Conservation (phyloP, 805 yeast species). For the Candida quercuum region DNA sequence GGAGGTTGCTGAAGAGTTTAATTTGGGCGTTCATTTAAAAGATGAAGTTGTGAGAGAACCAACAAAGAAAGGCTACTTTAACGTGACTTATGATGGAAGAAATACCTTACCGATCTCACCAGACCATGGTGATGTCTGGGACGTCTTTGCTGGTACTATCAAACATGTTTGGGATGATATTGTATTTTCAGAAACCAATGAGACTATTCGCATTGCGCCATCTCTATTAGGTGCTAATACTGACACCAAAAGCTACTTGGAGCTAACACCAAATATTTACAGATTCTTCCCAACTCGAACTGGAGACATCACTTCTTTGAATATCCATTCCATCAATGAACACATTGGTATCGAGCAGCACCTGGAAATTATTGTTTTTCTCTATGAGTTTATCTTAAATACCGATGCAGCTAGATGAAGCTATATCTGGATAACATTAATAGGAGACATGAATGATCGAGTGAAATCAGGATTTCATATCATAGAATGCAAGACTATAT, state of each 20-base stretch:
- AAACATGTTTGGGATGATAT: slow-evolving; percentile 49
- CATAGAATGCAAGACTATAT: too few relatives aligned
- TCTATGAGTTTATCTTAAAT: slow-evolving; percentile 38
- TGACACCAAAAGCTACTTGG: slow-evolving; percentile 55
- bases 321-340: slow-evolving; percentile 61
- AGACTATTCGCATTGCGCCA: slow-evolving; percentile 31
- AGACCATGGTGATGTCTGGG: background rate
- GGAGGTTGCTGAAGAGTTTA: background rate
- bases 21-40: slow-evolving; percentile 2
- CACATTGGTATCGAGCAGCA: slow-evolving; percentile 47
- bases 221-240: slow-evolving; percentile 53
- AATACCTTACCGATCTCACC: background rate
- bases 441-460: too few relatives aligned
- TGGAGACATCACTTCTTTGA: slow-evolving; percentile 6
- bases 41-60: slow-evolving; percentile 8
- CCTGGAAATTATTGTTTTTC: slow-evolving; percentile 50
- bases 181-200: slow-evolving; percentile 32
- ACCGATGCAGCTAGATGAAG: background rate
- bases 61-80: slow-evolving; percentile 24
- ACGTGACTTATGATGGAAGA: slow-evolving; percentile 5
- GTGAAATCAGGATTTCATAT: too few relatives aligned
- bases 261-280: slow-evolving; percentile 46
- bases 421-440: too few relatives aligned
- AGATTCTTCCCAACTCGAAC: slow-evolving; percentile 31
- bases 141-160: slow-evolving; percentile 32